Evolutionary conservation across 2,329 filamentous ascomycete species (phyloP).

Genomic region (Thelonectria olida): DNA sequence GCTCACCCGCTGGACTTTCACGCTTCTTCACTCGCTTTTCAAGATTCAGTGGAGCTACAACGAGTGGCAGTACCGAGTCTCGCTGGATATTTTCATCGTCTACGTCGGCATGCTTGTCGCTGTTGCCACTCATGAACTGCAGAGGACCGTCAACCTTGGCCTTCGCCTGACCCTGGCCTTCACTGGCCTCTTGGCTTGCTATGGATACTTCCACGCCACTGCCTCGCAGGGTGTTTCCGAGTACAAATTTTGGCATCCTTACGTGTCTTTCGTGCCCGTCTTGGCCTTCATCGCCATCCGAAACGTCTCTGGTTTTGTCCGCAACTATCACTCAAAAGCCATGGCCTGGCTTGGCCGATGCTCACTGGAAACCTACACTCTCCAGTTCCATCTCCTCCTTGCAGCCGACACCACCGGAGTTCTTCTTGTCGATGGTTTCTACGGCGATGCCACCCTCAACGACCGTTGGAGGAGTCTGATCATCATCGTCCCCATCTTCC

Average conservation of each 20-base stretch:
- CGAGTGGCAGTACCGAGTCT: conserved; percentile 60
- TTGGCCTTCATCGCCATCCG: conserved; percentile 61
- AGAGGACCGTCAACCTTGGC: conserved; percentile 26
- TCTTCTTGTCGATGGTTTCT: conserved; percentile 31
- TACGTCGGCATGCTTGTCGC: conserved; percentile 63
- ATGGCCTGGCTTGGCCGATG: conserved; percentile 63
- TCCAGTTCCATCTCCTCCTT: conserved; percentile 70
- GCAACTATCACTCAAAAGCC: conserved; percentile 47
- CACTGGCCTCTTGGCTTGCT: conserved; percentile 39
- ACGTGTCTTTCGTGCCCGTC: conserved; percentile 63
- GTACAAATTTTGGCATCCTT: conserved; percentile 62
- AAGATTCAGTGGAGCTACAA: conserved; percentile 57
- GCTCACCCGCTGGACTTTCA: conserved; percentile 31
- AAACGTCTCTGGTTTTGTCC: conserved; percentile 47
- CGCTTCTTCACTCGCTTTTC: conserved; percentile 50
- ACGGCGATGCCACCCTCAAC: conserved; percentile 28
- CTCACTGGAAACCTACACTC: conserved; percentile 66
- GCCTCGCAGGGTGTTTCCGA: not conserved
- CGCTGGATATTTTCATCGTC: conserved; percentile 63
- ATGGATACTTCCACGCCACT: not conserved
- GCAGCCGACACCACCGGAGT: conserved; percentile 65
- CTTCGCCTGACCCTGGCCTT: conserved; percentile 41
- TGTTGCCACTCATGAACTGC: conserved; percentile 33
- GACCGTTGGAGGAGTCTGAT: conserved; percentile 38
- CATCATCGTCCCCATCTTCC: conserved; percentile 33